phyloP scores from a whole-genome alignment of 805 yeast species.

The Candida saitoana region DNA sequence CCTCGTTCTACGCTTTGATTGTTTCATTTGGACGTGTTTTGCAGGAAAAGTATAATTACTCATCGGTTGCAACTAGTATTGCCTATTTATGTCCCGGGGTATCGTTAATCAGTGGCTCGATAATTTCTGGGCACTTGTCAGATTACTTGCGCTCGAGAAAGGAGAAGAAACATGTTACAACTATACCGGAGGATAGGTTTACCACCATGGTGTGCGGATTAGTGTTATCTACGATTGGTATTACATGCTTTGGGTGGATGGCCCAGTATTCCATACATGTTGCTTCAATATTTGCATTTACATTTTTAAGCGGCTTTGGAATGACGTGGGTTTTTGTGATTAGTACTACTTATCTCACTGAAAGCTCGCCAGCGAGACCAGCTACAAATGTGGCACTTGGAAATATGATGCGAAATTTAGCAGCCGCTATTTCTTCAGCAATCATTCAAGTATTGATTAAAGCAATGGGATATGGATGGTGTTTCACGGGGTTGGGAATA shows the following conservation, averaged over 20 bases:
- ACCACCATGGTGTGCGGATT: constrained; percentile 43
- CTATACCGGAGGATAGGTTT: constrained; percentile 46
- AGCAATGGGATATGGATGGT: constrained; percentile 50
- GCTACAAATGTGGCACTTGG: constrained; percentile 53
- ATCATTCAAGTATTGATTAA: constrained; percentile 32
- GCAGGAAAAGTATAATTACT: constrained; percentile 32
- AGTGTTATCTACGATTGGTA: constrained; percentile 38
- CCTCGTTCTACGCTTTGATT: constrained; percentile 50
- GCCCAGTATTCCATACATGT: constrained; percentile 32
- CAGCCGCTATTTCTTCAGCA: constrained; percentile 52
- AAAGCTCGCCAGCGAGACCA: constrained; percentile 45
- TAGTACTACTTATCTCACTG: constrained; percentile 51
- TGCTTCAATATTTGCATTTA: constrained; percentile 37
- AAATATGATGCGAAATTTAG: constrained; percentile 48
- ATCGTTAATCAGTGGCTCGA: constrained; percentile 46
- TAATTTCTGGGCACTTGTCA: constrained; percentile 46
- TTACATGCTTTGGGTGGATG: constrained; percentile 53
- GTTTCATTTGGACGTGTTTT: constrained; percentile 45
- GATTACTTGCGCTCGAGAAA: constrained; percentile 31
- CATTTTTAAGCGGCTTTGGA: constrained; percentile 48
- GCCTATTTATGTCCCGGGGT: constrained; percentile 53
- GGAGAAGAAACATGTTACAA: constrained; percentile 20
- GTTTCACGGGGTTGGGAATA: constrained; percentile 50
- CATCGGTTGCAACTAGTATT: constrained; percentile 34
- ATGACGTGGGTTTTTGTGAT: constrained; percentile 54